Evolutionary conservation across 176 grass and related monocot genomes (phyloP), one percentile per base, ranked within the genome.

Genomic region (Phoenix dactylifera): DNA sequence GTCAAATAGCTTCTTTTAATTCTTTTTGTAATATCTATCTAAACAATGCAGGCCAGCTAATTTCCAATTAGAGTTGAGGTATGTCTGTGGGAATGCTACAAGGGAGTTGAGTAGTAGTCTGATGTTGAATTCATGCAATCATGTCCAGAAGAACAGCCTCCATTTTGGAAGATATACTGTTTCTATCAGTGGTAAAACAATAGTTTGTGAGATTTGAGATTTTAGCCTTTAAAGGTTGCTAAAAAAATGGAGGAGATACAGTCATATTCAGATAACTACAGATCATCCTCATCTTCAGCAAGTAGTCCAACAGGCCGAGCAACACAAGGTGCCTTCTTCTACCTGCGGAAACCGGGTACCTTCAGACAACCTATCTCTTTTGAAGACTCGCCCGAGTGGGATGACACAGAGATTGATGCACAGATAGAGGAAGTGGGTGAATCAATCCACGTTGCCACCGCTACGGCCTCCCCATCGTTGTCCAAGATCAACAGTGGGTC

Each of bases 311-410:
- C 71, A 30, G 62, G 57, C 60, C 54, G 63, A 18, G 59, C 56
- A 18, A n/a, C 70, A 0, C 63, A 66, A 19, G 24, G 62, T 54
- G 50, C 51, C 22, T 77, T 68, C 64, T 96, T 79, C 83, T 96
- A 96, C 77, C 73, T 82, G 4, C 66, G 83, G 59, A 82, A 76
- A 60, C 83, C 86, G 7, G 86, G 85, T 56, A 65, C 56, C 6
- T 69, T 79, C 24, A 59, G 77, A 22, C 77, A 79, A 15, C 86
- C 92, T 51, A 80, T 96, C 51, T 90, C 92, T 16, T 96, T 96
- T 54, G 86, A 96, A 72, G 92, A 96, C 48, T 96, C 92, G 16
- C 91, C 92, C 1, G 92, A 96, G 50, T 96, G 92, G 92, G 86
- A 81, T 49, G 92, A 96, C 80, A 55, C 80, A 26, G 92, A 90